Evolutionary conservation across 257 asterid species (phyloP).

Genomic region (Solanum gracilifrons): DNA sequence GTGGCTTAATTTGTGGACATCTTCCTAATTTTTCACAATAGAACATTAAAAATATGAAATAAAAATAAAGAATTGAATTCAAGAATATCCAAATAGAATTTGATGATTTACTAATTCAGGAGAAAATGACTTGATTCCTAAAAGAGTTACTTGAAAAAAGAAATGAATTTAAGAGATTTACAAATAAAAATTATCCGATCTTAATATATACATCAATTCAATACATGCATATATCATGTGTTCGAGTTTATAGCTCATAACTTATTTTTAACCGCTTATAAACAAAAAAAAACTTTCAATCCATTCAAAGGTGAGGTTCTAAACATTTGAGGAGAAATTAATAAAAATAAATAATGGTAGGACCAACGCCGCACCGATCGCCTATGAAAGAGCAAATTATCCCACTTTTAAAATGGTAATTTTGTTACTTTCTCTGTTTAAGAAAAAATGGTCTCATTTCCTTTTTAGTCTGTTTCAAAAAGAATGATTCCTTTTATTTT

Average conservation of each 20-base stretch:
- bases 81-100: too few species aligned
- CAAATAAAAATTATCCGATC: accelerated
- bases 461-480: too few species aligned
- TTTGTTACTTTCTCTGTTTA: background rate
- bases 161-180: too few species aligned
- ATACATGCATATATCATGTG: too few species aligned
- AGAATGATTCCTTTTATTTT: accelerated
- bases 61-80: too few species aligned
- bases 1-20: background rate
- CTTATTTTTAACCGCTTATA: too few species aligned
- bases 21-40: background rate
- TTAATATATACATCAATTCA: too few species aligned
- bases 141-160: too few species aligned
- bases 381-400: background rate
- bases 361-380: background rate
- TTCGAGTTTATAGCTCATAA: background rate
- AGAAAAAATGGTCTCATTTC: too few species aligned
- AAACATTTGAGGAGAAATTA: background rate
- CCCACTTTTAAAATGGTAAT: background rate
- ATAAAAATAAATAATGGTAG: background rate
- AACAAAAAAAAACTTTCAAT: background rate
- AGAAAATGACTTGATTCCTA: too few species aligned
- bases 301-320: too few species aligned
- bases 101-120: background rate
- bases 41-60: background rate